Evolutionary conservation across 225 moss, liverwort and hornwort species (phyloP).

Genomic region (Thuidium tamariscinum): DNA sequence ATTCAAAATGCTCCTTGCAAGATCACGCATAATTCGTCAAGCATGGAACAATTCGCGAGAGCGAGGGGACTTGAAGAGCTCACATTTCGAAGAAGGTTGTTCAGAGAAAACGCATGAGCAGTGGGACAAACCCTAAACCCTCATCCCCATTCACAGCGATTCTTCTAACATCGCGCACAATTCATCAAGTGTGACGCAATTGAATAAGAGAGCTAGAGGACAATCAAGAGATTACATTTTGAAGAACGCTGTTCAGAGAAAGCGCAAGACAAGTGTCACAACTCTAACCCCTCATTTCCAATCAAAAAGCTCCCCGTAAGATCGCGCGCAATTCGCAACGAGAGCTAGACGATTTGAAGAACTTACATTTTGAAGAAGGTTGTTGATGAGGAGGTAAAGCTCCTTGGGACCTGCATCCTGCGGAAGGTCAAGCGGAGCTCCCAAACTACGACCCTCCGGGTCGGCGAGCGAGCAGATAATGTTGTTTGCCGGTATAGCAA

Average conservation of each 20-base stretch:
- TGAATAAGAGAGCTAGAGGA: neutral
- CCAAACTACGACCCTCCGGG: slow-evolving; percentile 68
- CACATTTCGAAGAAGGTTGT: neutral
- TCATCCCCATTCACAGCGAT: neutral
- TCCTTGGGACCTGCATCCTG: slow-evolving; percentile 74
- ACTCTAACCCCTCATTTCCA: neutral
- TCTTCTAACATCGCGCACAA: neutral
- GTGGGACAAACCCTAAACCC: neutral
- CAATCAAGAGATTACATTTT: neutral
- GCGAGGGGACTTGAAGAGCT: neutral
- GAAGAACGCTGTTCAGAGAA: neutral
- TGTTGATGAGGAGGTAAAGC: slow-evolving; percentile 77
- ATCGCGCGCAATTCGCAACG: neutral
- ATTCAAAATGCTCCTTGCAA: neutral
- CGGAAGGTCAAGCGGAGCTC: slow-evolving; percentile 76
- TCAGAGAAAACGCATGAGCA: neutral
- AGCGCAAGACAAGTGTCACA: neutral
- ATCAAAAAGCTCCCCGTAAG: neutral
- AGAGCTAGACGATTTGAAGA: too few species aligned
- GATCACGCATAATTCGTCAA: neutral
- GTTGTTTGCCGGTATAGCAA: slow-evolving; percentile 48
- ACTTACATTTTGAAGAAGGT: slow-evolving; percentile 62
- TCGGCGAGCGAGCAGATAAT: slow-evolving; percentile 73
- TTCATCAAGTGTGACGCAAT: neutral
- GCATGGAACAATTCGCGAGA: neutral